phyloP scores from a whole-genome alignment of 352 stramenopile genomes.

The Phytophthora tentaculata region DNA sequence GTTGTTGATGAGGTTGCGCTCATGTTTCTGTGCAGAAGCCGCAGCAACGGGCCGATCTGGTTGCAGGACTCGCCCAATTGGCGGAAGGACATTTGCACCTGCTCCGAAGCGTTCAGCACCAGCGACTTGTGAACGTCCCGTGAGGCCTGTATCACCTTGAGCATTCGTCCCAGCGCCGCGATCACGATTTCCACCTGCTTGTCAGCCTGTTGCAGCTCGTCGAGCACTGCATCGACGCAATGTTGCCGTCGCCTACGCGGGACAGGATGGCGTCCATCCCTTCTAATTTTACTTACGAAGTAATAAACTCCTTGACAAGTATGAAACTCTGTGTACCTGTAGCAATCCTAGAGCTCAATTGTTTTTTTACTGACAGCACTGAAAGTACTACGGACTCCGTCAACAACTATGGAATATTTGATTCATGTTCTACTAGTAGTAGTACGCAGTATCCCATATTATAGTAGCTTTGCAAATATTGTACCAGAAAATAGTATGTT shows the following conservation, averaged over 20 bases:
- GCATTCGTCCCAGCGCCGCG: slow-evolving; percentile 12
- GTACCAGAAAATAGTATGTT: no score
- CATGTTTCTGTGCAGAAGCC: slow-evolving; percentile 24
- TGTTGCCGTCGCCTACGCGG: slow-evolving; percentile 26
- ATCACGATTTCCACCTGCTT: slow-evolving; percentile 18
- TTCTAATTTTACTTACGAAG: no score
- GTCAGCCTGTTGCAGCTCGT: slow-evolving; percentile 17
- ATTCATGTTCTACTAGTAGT: no score
- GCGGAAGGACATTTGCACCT: slow-evolving; percentile 24
- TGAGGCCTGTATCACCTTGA: slow-evolving; percentile 28
- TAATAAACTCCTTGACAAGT: no score
- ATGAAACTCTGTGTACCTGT: no score
- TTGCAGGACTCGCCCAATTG: slow-evolving; percentile 29
- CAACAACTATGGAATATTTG: no score
- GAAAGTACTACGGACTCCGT: no score
- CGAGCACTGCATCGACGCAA: slow-evolving; percentile 20
- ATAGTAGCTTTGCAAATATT: no score
- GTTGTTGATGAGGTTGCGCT: slow-evolving; percentile 2
- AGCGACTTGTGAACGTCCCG: slow-evolving; percentile 29
- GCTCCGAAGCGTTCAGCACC: slow-evolving; percentile 21
- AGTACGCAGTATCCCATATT: no score
- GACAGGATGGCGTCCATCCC: slow-evolving; percentile 32
- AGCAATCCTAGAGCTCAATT: no score
- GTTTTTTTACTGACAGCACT: no score
- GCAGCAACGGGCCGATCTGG: slow-evolving; percentile 22